phyloP scores from a whole-genome alignment of 768 basidiomycete species.

The Tylopilus intermedius region DNA sequence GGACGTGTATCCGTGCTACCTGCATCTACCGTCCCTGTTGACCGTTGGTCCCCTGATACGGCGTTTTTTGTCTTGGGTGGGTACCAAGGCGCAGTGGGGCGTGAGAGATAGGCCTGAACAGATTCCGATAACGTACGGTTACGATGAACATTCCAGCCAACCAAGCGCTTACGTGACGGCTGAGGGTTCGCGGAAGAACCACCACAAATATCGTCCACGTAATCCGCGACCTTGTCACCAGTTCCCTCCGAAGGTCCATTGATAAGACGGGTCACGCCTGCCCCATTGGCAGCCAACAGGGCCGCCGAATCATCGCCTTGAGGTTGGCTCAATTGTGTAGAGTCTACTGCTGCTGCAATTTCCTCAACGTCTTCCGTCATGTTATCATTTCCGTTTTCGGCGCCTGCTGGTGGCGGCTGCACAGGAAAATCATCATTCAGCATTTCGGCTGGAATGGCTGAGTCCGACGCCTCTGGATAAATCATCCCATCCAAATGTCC shows the following conservation, averaged over 20 bases:
- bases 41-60: not conserved
- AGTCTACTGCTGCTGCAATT: not conserved
- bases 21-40: not conserved
- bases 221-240: not conserved
- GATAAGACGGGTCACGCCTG: not conserved
- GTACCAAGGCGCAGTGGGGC: conserved; percentile 4
- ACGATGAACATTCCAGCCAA: conserved; percentile 23
- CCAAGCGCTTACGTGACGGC: conserved; percentile 19
- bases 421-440: not conserved
- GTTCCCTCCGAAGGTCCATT: not conserved
- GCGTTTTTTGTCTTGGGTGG: not conserved
- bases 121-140: conserved; percentile 43
- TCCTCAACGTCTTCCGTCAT: not conserved
- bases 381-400: conserved; percentile 10
- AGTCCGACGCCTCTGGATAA: not conserved
- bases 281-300: not conserved
- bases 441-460: not conserved
- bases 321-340: not conserved
- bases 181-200: conserved; percentile 16
- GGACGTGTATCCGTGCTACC: not conserved
- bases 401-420: not conserved
- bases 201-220: conserved; percentile 5
- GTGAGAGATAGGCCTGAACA: conserved; percentile 43
- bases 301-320: conserved; percentile 3
- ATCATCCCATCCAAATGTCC: not conserved